Base-by-base conservation (phyloP, 495 filamentous ascomycete genomes). In the Tetracladium marchalianum region DNA sequence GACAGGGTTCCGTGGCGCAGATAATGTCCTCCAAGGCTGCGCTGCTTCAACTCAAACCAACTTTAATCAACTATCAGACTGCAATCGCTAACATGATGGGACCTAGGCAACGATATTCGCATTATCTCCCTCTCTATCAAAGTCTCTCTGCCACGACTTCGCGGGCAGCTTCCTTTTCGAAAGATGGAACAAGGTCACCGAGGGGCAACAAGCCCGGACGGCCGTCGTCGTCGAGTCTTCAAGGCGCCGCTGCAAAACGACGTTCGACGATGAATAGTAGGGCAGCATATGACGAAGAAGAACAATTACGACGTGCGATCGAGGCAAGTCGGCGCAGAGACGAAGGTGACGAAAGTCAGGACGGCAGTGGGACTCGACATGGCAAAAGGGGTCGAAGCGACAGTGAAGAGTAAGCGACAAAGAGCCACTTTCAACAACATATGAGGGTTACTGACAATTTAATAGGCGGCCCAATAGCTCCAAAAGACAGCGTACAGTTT, bases 191-290 rank as follows among this genome's bases (percentile, higher is more conserved):
- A 58, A 69, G 63, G 46, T 73, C 64, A 35, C 69, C 66, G 52
- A 69, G 70, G 59, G 69, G 62, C 54, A 75, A 55, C 58, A 72
- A 73, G 53, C 66, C 57, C 53, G 66, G 66, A 27, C 69, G 71
- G 11, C 58, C 64, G 24, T 60, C 70, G 31, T 68, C 70, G 1
- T 66, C 62, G 31, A 66, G 62, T 41, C 32, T 52, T 38, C 66
- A 70, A 39, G 64, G 69, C n/a, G 22, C 22, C 22, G 22, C 22
- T 7, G 73, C 74, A 18, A 96, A 96, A 59, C 80, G 92, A 44
- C 80, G 92, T 12, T 94, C 90, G 22, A 99, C 92, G 8, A 95
- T 97, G 87, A 95, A 97, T 58, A 97, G 93, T 61, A 78, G 90
- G 43, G 87, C 90, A 59, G 89, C 86, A 5, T 96, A 96, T 58